Evolutionary conservation across 2,329 filamentous ascomycete genomes (phyloP).

Genomic region (Leptographium radiaticola): DNA sequence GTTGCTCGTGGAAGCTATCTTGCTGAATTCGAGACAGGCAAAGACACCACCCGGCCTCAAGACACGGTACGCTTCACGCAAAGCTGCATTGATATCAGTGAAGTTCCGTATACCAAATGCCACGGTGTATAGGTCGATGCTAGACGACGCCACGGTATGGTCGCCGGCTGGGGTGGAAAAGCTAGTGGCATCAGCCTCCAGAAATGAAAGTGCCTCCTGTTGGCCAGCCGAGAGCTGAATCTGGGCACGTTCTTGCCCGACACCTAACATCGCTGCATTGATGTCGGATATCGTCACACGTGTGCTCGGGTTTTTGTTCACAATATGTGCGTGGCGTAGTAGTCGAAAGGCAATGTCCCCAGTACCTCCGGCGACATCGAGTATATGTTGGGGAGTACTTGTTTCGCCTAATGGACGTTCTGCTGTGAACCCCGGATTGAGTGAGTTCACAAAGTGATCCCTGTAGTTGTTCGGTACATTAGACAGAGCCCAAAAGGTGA

Average conservation of each 20-base stretch:
- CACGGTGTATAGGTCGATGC: slow-evolving; percentile 92
- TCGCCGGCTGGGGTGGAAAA: slow-evolving; percentile 30
- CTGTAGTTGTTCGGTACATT: slow-evolving; percentile 17
- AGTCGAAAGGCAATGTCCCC: slow-evolving; percentile 97
- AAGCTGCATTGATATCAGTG: slow-evolving; percentile 72
- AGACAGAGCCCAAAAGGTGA: background rate
- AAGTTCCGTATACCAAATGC: slow-evolving; percentile 98
- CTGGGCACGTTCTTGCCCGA: slow-evolving; percentile 68
- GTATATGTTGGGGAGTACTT: slow-evolving; percentile 52
- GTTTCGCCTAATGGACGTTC: slow-evolving; percentile 18
- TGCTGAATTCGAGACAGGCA: slow-evolving; percentile 90
- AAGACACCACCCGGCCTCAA: slow-evolving; percentile 92
- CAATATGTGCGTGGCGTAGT: slow-evolving; percentile 70
- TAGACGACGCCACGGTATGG: slow-evolving; percentile 47
- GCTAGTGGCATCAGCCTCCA: slow-evolving; percentile 81
- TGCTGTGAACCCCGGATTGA: slow-evolving; percentile 63
- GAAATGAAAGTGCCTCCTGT: slow-evolving; percentile 52
- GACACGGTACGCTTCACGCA: slow-evolving; percentile 75
- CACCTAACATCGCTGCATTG: slow-evolving; percentile 86
- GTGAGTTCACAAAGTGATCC: slow-evolving; percentile 83
- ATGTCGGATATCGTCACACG: slow-evolving; percentile 91
- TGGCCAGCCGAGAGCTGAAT: slow-evolving; percentile 39
- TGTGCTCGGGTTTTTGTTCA: slow-evolving; percentile 69
- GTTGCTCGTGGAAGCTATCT: slow-evolving; percentile 38
- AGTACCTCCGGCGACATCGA: slow-evolving; percentile 93